Base-by-base conservation (phyloP, 2,329 filamentous ascomycete genomes). In the Fusarium palustre region DNA sequence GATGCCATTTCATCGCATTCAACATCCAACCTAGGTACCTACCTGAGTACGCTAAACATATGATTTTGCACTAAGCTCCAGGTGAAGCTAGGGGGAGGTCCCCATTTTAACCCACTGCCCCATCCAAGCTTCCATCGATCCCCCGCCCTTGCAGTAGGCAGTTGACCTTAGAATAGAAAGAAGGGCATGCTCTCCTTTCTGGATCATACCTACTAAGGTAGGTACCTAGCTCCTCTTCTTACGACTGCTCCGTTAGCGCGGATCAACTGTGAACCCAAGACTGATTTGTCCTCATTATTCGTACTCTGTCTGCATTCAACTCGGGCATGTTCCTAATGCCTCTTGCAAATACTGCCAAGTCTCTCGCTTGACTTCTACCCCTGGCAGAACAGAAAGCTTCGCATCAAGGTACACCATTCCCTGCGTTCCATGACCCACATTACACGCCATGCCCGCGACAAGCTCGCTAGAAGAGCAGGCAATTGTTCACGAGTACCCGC, bases 391-490 rank as follows among this genome's bases (percentile, higher is more conserved):
- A 52, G 33, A 52, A 66, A 55, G 61, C 48, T 60, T 60, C 55
- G 41, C 41, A 59, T 62, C 65, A 65, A 65, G 59, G 64, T 65
- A 68, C 15, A 9, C 7, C 18, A 45, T 48, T 42, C 20, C 54
- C 47, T 57, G 43, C 34, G 43, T 72, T 73, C 50, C 64, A 74
- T 74, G 72, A 74, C 72, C 72, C 72, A 73, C 72, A 57, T 41
- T 59, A 72, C 47, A 64, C 70, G 61, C 64, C 46, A 74, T 74
- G 72, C 59, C 64, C 59, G 70, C 61, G 66, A 70, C 63, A 63
- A 66, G 68, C 70, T 67, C 72, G 63, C 57, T 62, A 59, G 68
- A 53, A 50, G 63, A 73, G 52, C 70, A 70, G 67, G 65, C 65
- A 54, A 62, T 55, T 48, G 49, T 70, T 70, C 71, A 61, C 59